A percentile compares a stretch with the other conserved stretches of the same genome.
phyloP scores from a whole-genome alignment of 208 protist genomes.

The Leishmania lainsoni region DNA sequence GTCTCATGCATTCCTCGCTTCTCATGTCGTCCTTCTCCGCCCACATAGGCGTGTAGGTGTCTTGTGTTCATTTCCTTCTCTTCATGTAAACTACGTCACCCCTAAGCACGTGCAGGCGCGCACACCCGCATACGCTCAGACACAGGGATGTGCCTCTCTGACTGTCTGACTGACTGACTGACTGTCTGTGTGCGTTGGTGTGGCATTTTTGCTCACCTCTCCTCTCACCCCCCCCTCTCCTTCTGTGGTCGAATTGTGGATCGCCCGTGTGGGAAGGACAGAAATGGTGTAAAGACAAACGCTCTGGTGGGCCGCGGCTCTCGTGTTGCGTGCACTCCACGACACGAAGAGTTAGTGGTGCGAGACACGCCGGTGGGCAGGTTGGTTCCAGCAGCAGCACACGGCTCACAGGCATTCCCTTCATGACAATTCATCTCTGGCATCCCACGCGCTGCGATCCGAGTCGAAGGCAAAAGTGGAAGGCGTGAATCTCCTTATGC shows the following conservation, averaged over 20 bases:
- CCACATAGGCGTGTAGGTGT: background rate
- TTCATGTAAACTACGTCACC: slow-evolving; percentile 14
- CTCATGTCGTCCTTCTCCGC: background rate
- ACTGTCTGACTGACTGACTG: too few species aligned
- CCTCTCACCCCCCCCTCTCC: background rate
- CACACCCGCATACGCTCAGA: background rate
- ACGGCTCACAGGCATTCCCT: background rate
- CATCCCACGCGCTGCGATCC: background rate
- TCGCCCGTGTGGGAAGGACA: background rate
- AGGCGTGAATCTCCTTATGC: too few species aligned
- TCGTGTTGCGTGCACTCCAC: background rate
- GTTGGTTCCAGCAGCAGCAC: background rate
- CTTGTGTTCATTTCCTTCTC: slow-evolving; percentile 3
- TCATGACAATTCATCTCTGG: background rate
- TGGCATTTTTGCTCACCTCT: background rate
- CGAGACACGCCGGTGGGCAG: background rate
- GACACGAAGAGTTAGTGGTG: background rate
- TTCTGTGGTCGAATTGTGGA: background rate
- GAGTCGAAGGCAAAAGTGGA: background rate
- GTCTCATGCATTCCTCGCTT: background rate
- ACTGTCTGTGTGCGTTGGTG: too few species aligned
- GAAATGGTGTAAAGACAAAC: background rate
- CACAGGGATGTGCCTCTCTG: background rate
- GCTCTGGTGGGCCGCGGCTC: background rate
- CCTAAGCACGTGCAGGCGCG: background rate